These are phyloP conservation scores for Hypoxylon intermedium DNA, from an alignment of 495 filamentous ascomycete genomes.

Conservation along the genomic window DNA sequence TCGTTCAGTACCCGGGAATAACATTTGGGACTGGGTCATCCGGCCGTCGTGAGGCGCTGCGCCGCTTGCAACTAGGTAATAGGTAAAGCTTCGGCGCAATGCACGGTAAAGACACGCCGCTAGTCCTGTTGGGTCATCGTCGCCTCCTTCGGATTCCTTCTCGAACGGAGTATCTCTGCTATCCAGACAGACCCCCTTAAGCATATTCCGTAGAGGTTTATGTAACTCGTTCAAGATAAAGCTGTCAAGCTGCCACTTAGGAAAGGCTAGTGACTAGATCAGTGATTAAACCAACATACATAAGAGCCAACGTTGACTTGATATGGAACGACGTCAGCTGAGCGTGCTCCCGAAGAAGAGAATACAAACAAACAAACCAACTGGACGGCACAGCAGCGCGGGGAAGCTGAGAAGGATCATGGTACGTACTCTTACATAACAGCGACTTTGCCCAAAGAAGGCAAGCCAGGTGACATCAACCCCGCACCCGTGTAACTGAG, in stretches of 20 bases:
- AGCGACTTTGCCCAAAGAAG: not conserved
- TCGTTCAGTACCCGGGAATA: slow-evolving; percentile 20
- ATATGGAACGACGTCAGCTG: too few species aligned
- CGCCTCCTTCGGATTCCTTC: slow-evolving; percentile 1
- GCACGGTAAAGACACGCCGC: slow-evolving; percentile 4
- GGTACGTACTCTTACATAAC: slow-evolving; percentile 2
- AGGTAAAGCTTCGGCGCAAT: slow-evolving; percentile 19
- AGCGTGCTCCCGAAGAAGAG: too few species aligned
- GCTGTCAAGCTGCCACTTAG: too few species aligned
- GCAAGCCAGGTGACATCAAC: slow-evolving; percentile 12
- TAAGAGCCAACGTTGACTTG: too few species aligned
- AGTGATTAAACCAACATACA: too few species aligned
- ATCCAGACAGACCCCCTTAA: too few species aligned
- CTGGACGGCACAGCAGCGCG: slow-evolving; percentile 1
- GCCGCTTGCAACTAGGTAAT: not conserved
- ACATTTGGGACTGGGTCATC: slow-evolving; percentile 6
- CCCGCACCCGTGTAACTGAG: slow-evolving; percentile 30
- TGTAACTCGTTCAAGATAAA: too few species aligned
- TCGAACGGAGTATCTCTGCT: not conserved
- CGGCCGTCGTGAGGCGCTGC: not conserved
- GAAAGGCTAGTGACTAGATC: too few species aligned
- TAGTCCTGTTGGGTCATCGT: not conserved
- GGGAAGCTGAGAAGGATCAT: slow-evolving; percentile 22
- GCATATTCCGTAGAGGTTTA: too few species aligned
- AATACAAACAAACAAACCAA: not conserved